Percentiles rank a stretch among this genome's conserved stretches.
These are phyloP conservation scores for Microstroma glucosiphilum DNA, from an alignment of 1,284 basidiomycete species.

Conservation along the genomic window DNA sequence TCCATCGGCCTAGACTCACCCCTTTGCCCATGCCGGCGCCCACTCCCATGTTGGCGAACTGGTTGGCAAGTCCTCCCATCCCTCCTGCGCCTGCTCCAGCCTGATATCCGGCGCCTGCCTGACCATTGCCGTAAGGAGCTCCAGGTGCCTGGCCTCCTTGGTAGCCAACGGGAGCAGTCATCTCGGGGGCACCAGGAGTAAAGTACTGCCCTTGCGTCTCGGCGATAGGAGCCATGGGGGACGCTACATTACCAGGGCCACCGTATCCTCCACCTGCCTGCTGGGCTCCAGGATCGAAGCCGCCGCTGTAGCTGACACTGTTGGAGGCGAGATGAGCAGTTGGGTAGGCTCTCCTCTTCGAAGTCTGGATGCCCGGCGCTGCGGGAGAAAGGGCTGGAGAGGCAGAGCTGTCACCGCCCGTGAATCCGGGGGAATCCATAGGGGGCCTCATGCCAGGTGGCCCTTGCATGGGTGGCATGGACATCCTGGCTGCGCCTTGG, in stretches of 20 bases:
- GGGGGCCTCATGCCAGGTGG: slow-evolving; percentile 26
- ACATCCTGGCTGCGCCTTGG: slow-evolving; percentile 42
- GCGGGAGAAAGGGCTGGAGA: slow-evolving; percentile 21
- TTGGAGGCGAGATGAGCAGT: slow-evolving; percentile 51
- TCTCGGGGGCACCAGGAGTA: slow-evolving; percentile 18
- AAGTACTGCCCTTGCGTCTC: slow-evolving; percentile 17
- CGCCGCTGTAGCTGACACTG: slow-evolving; percentile 51
- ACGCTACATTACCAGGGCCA: slow-evolving; percentile 19
- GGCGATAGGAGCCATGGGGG: slow-evolving; percentile 18
- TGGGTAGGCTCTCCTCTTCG: slow-evolving; percentile 52
- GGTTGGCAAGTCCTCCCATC: slow-evolving; percentile 67
- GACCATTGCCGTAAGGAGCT: slow-evolving; percentile 7
- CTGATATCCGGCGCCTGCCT: slow-evolving; percentile 1
- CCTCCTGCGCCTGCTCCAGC: slow-evolving; percentile 15
- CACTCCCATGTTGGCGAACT: slow-evolving; percentile 82
- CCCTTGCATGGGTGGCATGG: slow-evolving; percentile 45
- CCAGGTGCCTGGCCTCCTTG: slow-evolving; percentile 13
- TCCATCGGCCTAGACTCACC: slow-evolving; percentile 13
- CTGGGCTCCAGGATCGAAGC: slow-evolving; percentile 50
- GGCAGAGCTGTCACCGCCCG: slow-evolving; percentile 26
- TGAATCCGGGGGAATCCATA: slow-evolving; percentile 22
- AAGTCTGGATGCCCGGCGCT: slow-evolving; percentile 52
- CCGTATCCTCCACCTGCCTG: slow-evolving; percentile 15
- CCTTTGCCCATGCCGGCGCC: slow-evolving; percentile 48
- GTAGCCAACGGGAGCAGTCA: slow-evolving; percentile 16